Conservation (phyloP, 2,329 filamentous ascomycete species). For the Aspergillus pseudonomiae region DNA sequence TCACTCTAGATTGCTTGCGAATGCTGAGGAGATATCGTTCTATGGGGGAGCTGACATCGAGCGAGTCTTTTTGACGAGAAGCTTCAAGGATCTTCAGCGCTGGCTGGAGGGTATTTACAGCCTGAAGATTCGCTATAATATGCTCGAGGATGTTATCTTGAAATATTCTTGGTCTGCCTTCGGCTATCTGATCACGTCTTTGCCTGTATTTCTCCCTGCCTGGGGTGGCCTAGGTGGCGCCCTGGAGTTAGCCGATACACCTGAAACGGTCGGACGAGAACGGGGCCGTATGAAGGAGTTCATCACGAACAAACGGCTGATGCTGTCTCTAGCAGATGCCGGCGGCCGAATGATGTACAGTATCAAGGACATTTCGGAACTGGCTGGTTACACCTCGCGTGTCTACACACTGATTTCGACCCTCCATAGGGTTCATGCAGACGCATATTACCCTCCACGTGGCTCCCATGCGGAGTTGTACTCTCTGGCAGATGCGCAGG, state of each 20-base stretch:
- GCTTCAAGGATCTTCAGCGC: constrained; percentile 87
- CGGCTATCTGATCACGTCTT: constrained; percentile 87
- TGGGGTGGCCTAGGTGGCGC: constrained; percentile 84
- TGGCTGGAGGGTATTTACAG: constrained; percentile 99
- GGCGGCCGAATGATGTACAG: constrained; percentile 99
- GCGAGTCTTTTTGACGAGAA: constrained; percentile 85
- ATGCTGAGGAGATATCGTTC: constrained; percentile 96
- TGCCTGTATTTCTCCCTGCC: constrained; percentile 90
- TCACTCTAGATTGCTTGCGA: constrained; percentile 89
- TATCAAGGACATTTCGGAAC: constrained; percentile 94
- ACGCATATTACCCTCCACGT: constrained; percentile 75
- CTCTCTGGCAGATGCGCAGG: constrained; percentile 87
- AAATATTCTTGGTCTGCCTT: constrained; percentile 99
- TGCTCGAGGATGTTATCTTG: constrained; percentile 95
- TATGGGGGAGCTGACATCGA: constrained; percentile 96
- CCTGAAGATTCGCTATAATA: constrained; percentile 97
- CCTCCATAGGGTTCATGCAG: constrained; percentile 87
- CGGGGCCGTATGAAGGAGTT: constrained; percentile 95
- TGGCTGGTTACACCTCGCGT: constrained; percentile 92
- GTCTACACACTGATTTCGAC: constrained; percentile 96
- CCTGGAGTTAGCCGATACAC: constrained; percentile 61
- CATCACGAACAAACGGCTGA: constrained; percentile 97
- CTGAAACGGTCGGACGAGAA: constrained; percentile 57
- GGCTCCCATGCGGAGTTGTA: constrained; percentile 76
- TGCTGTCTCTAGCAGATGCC: constrained; percentile 95